Evolutionary conservation across 2,329 filamentous ascomycete genomes (phyloP), one percentile per base, ranked within the genome.

Genomic region (Pleoardoris graminearum): DNA sequence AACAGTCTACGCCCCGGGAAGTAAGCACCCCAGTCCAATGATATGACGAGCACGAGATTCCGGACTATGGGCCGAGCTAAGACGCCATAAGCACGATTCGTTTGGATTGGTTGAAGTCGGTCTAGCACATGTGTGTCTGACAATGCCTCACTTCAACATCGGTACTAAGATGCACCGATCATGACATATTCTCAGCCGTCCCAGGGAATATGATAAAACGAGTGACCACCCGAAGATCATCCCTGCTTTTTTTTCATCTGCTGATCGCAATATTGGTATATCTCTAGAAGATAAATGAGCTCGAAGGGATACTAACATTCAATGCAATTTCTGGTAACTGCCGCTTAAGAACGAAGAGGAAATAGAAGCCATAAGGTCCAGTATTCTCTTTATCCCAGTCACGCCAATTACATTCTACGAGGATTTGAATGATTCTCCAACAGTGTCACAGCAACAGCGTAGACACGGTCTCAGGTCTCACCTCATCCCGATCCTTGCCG

Each of bases 61-160:
- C 30, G 43, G 43, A 23, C 30, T 14, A 36, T 25, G 30, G 21
- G 21, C 12, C 21, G 27, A 44, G 27, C n/a, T n/a, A n/a, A n/a
- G 29, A 44, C 5, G 30, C 30, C 43, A 46, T 35, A 6, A 36
- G 43, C 30, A 36, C 43, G 30, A 46, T 36, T 21, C 30, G 17
- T 17, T 35, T 21, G 22, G 30, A 21, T 23, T 22, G 30, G 14
- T n/a, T 27, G 29, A 36, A 23, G 29, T 36, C 21, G 30, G 17
- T 46, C 43, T 46, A 46, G 43, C 14, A 35, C 43, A 46, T 46
- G 43, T 29, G 33, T 38, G n/a, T 37, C 44, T 23, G 37, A 11
- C 22, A 37, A 47, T 37, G 19, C 23, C 33, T 37, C 44, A 47
- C 32, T 32, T 47, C 44, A 46, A 46, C 7, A 46, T 36, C 43